These are phyloP conservation scores for Penicillium sp. DNA, from an alignment of 2,329 filamentous ascomycete genomes.

Conservation along the genomic window DNA sequence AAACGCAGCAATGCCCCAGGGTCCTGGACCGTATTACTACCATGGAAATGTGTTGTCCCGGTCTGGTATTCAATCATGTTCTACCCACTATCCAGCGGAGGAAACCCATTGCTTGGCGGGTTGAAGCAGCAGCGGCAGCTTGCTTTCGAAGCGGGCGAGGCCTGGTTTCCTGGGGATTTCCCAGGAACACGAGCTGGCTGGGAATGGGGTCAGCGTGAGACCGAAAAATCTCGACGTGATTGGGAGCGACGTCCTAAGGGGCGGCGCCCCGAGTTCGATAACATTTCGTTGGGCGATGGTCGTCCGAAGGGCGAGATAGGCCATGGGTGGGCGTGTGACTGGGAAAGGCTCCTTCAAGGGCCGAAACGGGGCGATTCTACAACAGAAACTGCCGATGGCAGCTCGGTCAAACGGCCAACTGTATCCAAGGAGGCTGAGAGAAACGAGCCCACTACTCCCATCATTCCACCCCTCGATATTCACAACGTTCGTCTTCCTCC, in stretches of 20 bases:
- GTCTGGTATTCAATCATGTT: slow-evolving; percentile 87
- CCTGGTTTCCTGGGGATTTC: slow-evolving; percentile 86
- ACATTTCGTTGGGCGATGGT: slow-evolving; percentile 68
- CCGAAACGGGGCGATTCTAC: slow-evolving; percentile 6
- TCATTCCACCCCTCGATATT: slow-evolving; percentile 30
- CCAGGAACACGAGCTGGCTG: slow-evolving; percentile 75
- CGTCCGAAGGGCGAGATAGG: slow-evolving; percentile 76
- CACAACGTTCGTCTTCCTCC: slow-evolving; percentile 42
- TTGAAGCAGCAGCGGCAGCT: slow-evolving; percentile 76
- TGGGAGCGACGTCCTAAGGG: slow-evolving; percentile 80
- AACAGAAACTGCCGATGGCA: background rate
- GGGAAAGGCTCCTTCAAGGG: slow-evolving; percentile 63
- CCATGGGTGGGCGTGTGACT: slow-evolving; percentile 78
- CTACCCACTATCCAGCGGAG: slow-evolving; percentile 73
- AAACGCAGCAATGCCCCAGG: slow-evolving; percentile 56
- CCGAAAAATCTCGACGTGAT: slow-evolving; percentile 55
- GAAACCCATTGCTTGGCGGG: slow-evolving; percentile 79
- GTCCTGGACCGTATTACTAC: slow-evolving; percentile 78
- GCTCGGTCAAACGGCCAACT: slow-evolving; percentile 13
- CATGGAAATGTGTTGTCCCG: slow-evolving; percentile 83
- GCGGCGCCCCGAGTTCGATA: slow-evolving; percentile 72
- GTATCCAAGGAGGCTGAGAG: slow-evolving; percentile 6
- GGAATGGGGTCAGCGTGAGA: slow-evolving; percentile 70
- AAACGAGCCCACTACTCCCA: slow-evolving; percentile 8
- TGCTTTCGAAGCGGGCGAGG: slow-evolving; percentile 70